Conservation (phyloP, 2,329 filamentous ascomycete genomes). For the Talaromyces funiculosus region DNA sequence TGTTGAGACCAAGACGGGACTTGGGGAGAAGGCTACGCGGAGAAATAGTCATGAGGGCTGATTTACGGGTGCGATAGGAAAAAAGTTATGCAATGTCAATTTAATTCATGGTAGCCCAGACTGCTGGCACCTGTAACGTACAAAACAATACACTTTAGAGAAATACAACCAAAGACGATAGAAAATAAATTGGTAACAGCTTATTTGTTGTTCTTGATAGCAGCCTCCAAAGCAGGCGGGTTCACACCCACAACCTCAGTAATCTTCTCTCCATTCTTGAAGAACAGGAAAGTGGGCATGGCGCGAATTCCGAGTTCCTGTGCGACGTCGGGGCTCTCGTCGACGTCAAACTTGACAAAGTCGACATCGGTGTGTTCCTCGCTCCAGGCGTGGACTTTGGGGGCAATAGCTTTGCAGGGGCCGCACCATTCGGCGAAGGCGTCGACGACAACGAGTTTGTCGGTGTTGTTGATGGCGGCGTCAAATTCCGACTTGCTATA, state of each 20-base stretch:
- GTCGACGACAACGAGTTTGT: conserved; percentile 69
- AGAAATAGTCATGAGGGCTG: background rate
- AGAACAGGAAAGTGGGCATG: conserved; percentile 88
- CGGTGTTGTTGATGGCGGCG: conserved; percentile 34
- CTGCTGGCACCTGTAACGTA: background rate
- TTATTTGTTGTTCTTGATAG: conserved; percentile 22
- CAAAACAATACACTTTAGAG: conserved; percentile 1
- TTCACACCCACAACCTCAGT: conserved; percentile 75
- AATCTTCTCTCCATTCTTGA: conserved; percentile 70
- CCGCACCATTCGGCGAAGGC: conserved; percentile 89
- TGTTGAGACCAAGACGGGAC: conserved; percentile 48
- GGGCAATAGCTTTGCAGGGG: conserved; percentile 87
- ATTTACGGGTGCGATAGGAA: background rate
- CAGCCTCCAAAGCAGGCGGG: conserved; percentile 57
- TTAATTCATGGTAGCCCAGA: background rate
- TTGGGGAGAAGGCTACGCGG: conserved; percentile 21
- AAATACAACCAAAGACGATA: too few species aligned
- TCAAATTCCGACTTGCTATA: conserved; percentile 57
- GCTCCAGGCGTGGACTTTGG: conserved; percentile 61
- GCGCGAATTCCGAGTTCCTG: conserved; percentile 74
- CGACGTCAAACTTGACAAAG: conserved; percentile 91
- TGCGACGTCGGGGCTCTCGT: conserved; percentile 68
- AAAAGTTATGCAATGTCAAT: background rate
- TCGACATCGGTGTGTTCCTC: conserved; percentile 55
- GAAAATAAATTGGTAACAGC: background rate